Evolutionary conservation across 2,329 filamentous ascomycete species (phyloP).

Genomic region (Diplodia seriata): DNA sequence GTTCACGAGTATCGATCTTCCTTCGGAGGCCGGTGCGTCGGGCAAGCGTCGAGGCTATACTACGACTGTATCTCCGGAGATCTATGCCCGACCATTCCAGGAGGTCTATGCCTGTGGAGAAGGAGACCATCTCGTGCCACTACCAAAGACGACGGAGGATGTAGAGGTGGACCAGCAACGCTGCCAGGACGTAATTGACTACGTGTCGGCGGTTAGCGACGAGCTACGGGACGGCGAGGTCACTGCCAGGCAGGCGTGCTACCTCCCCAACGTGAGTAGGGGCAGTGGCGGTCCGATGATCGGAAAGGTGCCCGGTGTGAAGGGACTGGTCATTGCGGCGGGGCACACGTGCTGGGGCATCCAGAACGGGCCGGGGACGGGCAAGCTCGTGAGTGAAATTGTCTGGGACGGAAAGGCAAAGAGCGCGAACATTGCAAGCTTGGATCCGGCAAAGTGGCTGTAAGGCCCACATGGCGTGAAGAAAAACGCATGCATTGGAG

Average conservation of each 20-base stretch:
- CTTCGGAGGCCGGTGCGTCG: constrained; percentile 56
- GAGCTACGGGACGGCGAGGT: constrained; percentile 61
- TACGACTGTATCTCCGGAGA: constrained; percentile 79
- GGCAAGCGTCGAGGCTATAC: constrained; percentile 31
- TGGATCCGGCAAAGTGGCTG: constrained; percentile 50
- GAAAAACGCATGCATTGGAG: background rate
- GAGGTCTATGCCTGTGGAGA: constrained; percentile 96
- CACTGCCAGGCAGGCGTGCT: constrained; percentile 85
- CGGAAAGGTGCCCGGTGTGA: constrained; percentile 70
- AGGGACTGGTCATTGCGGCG: constrained; percentile 79
- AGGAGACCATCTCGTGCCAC: constrained; percentile 74
- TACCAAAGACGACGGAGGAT: constrained; percentile 77
- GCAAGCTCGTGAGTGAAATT: constrained; percentile 55
- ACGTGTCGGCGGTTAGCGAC: constrained; percentile 68
- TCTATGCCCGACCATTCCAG: constrained; percentile 86
- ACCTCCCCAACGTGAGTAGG: constrained; percentile 76
- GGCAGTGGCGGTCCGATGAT: constrained; percentile 76
- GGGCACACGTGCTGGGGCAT: constrained; percentile 99
- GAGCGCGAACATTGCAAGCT: constrained; percentile 51
- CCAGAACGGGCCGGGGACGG: constrained; percentile 88
- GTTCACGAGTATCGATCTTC: constrained; percentile 85
- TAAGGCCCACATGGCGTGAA: constrained; percentile 3
- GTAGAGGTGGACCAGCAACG: constrained; percentile 77
- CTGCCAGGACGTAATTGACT: constrained; percentile 85
- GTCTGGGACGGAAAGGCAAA: constrained; percentile 53